A percentile compares a stretch with the other conserved stretches of the same genome.
Conservation (phyloP, 306 rosid species). For the Trichosanthes truncata region DNA sequence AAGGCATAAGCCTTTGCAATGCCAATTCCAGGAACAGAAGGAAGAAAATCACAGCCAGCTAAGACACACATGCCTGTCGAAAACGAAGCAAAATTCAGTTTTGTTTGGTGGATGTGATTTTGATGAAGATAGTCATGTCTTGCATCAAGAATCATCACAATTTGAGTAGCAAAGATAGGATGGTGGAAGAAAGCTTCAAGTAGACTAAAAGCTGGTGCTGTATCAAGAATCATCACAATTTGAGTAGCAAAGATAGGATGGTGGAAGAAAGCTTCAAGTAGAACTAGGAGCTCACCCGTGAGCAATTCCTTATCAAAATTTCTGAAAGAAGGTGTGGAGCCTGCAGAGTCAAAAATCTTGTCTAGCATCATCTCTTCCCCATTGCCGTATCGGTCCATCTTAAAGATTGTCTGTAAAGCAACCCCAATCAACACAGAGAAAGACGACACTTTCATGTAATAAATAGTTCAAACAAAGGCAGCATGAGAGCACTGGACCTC, state of each 20-base stretch:
- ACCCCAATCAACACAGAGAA: conserved; percentile 21
- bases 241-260: not conserved
- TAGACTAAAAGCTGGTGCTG: not conserved
- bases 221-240: not conserved
- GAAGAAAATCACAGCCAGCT: conserved; percentile 97
- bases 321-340: conserved; percentile 53
- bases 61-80: conserved; percentile 80
- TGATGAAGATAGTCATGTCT: not conserved
- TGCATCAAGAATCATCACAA: not conserved
- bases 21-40: conserved; percentile 95
- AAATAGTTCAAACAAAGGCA: conserved; percentile 10
- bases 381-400: conserved; percentile 84
- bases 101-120: not conserved
- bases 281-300: conserved; percentile 38
- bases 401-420: conserved; percentile 55
- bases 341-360: conserved; percentile 41
- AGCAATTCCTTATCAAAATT: conserved; percentile 53
- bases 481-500: conserved; percentile 26
- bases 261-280: not conserved
- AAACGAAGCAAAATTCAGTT: not conserved
- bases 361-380: conserved; percentile 64
- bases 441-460: conserved; percentile 1
- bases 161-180: not conserved
- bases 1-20: conserved; percentile 72
- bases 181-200: not conserved